Percentiles rank a stretch among this genome's conserved stretches.
These are phyloP conservation scores for Erodium moschatum DNA, from an alignment of 441 rosid species.

Conservation along the genomic window DNA sequence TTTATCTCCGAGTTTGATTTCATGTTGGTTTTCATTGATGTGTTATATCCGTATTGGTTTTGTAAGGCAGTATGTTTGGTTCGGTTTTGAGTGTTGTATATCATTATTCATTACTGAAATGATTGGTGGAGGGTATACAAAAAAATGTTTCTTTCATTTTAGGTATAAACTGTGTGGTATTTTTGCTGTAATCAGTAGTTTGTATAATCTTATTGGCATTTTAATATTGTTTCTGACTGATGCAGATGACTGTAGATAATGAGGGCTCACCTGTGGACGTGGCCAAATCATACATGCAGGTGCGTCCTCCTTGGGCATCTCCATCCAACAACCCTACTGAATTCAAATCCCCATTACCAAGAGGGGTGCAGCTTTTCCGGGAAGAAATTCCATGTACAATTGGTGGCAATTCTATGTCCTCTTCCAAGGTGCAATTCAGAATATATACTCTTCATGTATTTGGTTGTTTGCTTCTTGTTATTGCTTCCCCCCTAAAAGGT, in stretches of 20 bases:
- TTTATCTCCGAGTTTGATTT: not conserved
- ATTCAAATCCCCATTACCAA: slow-evolving; percentile 37
- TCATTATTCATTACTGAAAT: not conserved
- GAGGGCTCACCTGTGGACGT: slow-evolving; percentile 63
- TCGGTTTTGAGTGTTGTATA: not conserved
- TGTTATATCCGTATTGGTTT: not conserved
- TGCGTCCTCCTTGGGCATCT: slow-evolving; percentile 66
- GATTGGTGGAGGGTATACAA: not conserved
- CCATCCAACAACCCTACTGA: slow-evolving; percentile 36
- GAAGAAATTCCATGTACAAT: slow-evolving; percentile 40
- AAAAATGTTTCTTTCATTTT: too few relatives aligned
- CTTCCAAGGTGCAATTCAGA: slow-evolving; percentile 44
- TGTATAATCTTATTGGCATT: slow-evolving; percentile 12
- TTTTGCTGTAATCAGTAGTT: not conserved
- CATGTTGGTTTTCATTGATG: not conserved
- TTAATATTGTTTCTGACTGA: slow-evolving; percentile 20
- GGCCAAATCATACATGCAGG: slow-evolving; percentile 78
- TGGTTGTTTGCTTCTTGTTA: not conserved
- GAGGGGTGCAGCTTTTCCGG: slow-evolving; percentile 35
- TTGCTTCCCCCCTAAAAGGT: not conserved
- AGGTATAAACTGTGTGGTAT: too few relatives aligned
- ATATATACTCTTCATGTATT: not conserved
- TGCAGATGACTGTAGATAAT: slow-evolving; percentile 49
- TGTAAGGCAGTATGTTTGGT: not conserved
- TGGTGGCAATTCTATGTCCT: slow-evolving; percentile 30